phyloP scores from a whole-genome alignment of 345 rosid genomes.

The Draba incana region DNA sequence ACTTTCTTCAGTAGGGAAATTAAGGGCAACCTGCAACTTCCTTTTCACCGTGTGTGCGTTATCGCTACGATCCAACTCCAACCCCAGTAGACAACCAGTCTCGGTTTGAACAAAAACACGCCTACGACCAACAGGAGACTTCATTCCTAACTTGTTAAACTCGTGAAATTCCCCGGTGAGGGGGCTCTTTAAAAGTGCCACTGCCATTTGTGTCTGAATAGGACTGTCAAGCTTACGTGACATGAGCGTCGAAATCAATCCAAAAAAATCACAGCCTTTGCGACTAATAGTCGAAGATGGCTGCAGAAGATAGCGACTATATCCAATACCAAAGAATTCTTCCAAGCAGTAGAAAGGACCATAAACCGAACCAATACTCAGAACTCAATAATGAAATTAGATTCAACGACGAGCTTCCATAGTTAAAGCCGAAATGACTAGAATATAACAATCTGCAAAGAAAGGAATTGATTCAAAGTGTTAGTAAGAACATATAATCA shows the following conservation, averaged over 20 bases:
- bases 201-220: conserved; percentile 92
- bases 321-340: conserved; percentile 41
- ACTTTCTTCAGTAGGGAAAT: conserved; percentile 70
- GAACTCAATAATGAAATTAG: conserved; percentile 25
- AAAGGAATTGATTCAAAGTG: background rate
- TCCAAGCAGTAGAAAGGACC: conserved; percentile 34
- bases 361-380: conserved; percentile 42
- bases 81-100: conserved; percentile 79
- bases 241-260: conserved; percentile 55
- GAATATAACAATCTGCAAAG: conserved; percentile 27
- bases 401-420: conserved; percentile 28
- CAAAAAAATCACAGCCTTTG: conserved; percentile 28
- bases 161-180: conserved; percentile 61
- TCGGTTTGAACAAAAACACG: conserved; percentile 86
- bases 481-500: conserved; percentile 14
- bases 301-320: conserved; percentile 45
- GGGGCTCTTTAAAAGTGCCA: conserved; percentile 65
- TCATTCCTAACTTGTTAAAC: conserved; percentile 52
- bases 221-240: conserved; percentile 82
- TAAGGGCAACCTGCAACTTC: conserved; percentile 79
- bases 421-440: conserved; percentile 15
- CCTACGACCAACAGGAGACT: conserved; percentile 66
- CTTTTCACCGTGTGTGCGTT: conserved; percentile 82
- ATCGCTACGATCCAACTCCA: conserved; percentile 83
- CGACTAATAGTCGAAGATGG: conserved; percentile 45